These are phyloP conservation scores for Lithocarpus polystachyus DNA, from an alignment of 306 rosid genomes.

Conservation along the genomic window DNA sequence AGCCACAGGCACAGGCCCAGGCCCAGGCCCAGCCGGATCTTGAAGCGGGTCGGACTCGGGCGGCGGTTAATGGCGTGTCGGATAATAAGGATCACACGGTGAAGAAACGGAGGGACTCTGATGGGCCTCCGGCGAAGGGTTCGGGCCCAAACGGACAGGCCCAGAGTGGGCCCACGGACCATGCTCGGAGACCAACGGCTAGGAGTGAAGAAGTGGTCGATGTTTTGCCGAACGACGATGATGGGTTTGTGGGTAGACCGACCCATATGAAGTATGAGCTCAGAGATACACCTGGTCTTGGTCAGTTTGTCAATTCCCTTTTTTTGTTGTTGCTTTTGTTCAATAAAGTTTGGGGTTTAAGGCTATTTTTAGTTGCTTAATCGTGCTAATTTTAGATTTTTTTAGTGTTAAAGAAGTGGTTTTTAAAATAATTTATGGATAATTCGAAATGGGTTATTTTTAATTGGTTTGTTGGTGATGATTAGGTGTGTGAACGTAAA, in stretches of 20 bases:
- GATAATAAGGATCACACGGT: slow-evolving; percentile 40
- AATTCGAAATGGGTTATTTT: neutral
- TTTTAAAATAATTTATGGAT: neutral
- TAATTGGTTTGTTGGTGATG: neutral
- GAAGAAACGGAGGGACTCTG: slow-evolving; percentile 73
- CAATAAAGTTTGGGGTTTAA: neutral
- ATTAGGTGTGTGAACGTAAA: neutral
- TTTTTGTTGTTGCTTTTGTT: neutral
- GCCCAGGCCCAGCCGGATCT: slow-evolving; percentile 36
- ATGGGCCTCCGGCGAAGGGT: slow-evolving; percentile 47
- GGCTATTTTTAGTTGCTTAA: neutral
- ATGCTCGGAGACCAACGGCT: slow-evolving; percentile 30
- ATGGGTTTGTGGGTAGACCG: slow-evolving; percentile 58
- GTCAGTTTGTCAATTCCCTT: slow-evolving; percentile 33
- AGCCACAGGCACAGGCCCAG: neutral
- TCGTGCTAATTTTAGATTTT: neutral
- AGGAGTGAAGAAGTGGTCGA: slow-evolving; percentile 69
- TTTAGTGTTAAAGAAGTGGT: neutral
- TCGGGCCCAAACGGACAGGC: slow-evolving; percentile 45
- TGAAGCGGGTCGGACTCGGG: slow-evolving; percentile 54
- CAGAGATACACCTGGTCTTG: slow-evolving; percentile 90
- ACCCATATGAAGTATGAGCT: slow-evolving; percentile 85
- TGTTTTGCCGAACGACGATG: slow-evolving; percentile 73
- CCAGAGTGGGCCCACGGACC: slow-evolving; percentile 28
- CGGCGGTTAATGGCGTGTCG: slow-evolving; percentile 36